Evolutionary conservation across 2,329 filamentous ascomycete species (phyloP), one percentile per base, ranked within the genome.

Genomic region (Cercospora beticola): DNA sequence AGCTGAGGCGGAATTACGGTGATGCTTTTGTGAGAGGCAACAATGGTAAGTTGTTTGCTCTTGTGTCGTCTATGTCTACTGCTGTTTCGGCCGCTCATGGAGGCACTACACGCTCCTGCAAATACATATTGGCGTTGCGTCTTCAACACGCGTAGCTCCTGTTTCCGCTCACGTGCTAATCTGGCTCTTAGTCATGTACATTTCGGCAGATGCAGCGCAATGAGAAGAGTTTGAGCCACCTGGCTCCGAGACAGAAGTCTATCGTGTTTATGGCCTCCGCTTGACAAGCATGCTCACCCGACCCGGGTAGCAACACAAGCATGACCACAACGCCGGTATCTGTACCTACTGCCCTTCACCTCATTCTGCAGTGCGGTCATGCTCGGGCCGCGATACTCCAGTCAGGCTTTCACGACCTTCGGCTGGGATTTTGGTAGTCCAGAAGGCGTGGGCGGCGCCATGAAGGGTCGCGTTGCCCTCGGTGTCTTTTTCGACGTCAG

Each of bases 11-110:
- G 76, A 91, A 88, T 65, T 97, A 97, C 79, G 94, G 94, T 7
- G 94, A 98, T 84, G 93, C 94, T 5, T 98, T 98, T 80, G 92
- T 98, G 67, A 88, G 94, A 80, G 94, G 94, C 74, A 98, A 98
- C 83, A 98, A 98, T 78, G 94, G 94, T 96, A 74, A 64, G 74
- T 9, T 18, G 3, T 2, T 28, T 28, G 26, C 26, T 28, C 26
- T 28, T 4, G 6, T 28, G 26, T 28, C 26, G n/a, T 10, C 54
- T 57, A 43, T 43, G 8, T n/a, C 16, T n/a, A 16, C 14, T 16
- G 14, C 36, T 43, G 36, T 43, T 43, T 7, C 5, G 33, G 36
- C 16, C 36, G 6, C 36, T 16, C 16, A n/a, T 1, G 2, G 7
- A 43, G 36, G 14, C 36, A 43, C 36, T 43, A 43, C 16, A 8